A percentile compares a stretch with the other conserved stretches of the same genome.
These are phyloP conservation scores for Nakazawaea populi DNA, from an alignment of 805 yeast species.

Conservation along the genomic window DNA sequence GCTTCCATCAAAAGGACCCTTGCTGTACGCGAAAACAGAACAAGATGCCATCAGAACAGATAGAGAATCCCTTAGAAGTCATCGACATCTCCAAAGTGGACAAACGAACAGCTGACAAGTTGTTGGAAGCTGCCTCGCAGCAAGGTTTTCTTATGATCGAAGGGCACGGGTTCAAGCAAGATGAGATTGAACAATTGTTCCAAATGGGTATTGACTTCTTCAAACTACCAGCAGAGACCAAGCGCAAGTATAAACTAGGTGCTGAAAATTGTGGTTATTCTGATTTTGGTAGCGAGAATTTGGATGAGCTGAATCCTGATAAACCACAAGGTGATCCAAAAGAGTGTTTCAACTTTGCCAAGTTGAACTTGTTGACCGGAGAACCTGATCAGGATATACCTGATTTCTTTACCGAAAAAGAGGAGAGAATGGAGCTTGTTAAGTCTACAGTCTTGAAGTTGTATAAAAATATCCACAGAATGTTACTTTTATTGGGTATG, in stretches of 20 bases:
- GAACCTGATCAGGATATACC: slow-evolving; percentile 41
- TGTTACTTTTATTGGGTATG: slow-evolving; percentile 52
- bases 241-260: slow-evolving; percentile 27
- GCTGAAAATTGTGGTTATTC: slow-evolving; percentile 40
- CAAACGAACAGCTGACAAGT: slow-evolving; percentile 39
- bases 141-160: slow-evolving; percentile 47
- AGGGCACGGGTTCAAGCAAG: slow-evolving; percentile 40
- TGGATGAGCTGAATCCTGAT: slow-evolving; percentile 28
- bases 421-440: slow-evolving; percentile 26
- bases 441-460: slow-evolving; percentile 37
- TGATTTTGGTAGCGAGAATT: slow-evolving; percentile 36
- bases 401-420: slow-evolving; percentile 39
- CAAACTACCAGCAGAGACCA: slow-evolving; percentile 24
- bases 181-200: slow-evolving; percentile 35
- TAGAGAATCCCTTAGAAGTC: slow-evolving; percentile 43
- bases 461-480: slow-evolving; percentile 39
- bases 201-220: slow-evolving; percentile 22
- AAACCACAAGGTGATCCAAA: slow-evolving; percentile 41
- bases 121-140: slow-evolving; percentile 45
- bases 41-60: slow-evolving; percentile 14
- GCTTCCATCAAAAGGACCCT: too few relatives aligned
- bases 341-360: slow-evolving; percentile 59
- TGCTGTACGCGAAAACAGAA: not conserved
- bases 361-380: slow-evolving; percentile 46
- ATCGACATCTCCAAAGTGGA: slow-evolving; percentile 48